These are phyloP conservation scores for Monilinia vaccinii-corymbosi DNA, from an alignment of 2,329 filamentous ascomycete genomes.

Conservation along the genomic window DNA sequence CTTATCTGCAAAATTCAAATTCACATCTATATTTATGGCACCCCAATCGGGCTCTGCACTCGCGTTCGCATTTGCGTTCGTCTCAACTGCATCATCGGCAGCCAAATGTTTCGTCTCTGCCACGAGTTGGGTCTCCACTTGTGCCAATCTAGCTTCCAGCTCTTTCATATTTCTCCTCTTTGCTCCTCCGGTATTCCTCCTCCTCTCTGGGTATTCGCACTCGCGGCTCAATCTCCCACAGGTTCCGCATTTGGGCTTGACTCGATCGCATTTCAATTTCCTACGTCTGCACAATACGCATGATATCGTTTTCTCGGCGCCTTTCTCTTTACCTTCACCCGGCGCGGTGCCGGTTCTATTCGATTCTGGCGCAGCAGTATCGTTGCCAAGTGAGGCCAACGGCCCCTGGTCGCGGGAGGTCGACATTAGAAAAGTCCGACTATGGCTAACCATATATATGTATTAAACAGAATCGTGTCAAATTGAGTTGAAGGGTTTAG, in stretches of 20 bases:
- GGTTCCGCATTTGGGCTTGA: conserved; percentile 68
- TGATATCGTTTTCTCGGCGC: conserved; percentile 52
- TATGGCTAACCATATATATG: background rate
- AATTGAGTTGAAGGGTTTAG: no score
- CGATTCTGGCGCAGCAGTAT: background rate
- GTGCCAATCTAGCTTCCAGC: conserved; percentile 74
- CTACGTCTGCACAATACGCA: conserved; percentile 76
- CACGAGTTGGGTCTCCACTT: conserved; percentile 69
- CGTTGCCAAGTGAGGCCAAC: background rate
- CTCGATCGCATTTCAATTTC: conserved; percentile 82
- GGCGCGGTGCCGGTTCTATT: background rate
- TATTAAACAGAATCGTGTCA: background rate
- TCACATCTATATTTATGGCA: conserved; percentile 21
- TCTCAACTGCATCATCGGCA: background rate
- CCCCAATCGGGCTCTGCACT: conserved; percentile 17
- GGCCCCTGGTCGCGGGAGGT: background rate
- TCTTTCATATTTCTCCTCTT: conserved; percentile 88
- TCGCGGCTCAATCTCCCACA: conserved; percentile 66
- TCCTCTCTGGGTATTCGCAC: conserved; percentile 81
- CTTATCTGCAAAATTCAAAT: conserved; percentile 15
- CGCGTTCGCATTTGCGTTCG: background rate
- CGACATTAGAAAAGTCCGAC: background rate
- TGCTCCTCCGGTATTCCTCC: conserved; percentile 78
- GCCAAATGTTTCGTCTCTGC: conserved; percentile 16
- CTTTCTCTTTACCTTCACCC: background rate